Conservation (phyloP, 495 filamentous ascomycete species). For the Xylaria palmicola region DNA sequence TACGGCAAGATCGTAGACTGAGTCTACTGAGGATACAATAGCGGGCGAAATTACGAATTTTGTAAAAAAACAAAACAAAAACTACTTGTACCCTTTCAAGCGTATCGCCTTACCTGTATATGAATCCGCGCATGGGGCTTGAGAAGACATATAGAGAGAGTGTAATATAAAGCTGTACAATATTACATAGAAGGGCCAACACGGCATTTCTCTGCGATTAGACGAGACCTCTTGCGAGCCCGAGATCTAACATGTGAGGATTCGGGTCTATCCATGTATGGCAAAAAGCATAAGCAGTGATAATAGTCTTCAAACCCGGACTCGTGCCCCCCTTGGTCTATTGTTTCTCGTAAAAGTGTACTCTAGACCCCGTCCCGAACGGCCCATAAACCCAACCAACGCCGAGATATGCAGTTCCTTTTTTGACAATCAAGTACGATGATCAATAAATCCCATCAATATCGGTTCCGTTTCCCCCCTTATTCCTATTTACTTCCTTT, state of each 20-base stretch:
- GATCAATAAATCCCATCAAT: background rate
- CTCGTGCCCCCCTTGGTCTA: background rate
- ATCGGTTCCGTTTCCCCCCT: background rate
- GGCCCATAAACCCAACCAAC: slow-evolving; percentile 18
- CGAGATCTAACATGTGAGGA: background rate
- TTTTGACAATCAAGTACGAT: background rate
- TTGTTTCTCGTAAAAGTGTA: too few species aligned
- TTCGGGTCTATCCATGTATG: too few species aligned
- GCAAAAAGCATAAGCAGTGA: too few species aligned
- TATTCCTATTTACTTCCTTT: background rate
- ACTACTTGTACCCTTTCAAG: too few species aligned
- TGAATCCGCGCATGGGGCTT: slow-evolving; percentile 3
- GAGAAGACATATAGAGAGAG: slow-evolving; percentile 22
- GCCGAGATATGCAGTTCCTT: slow-evolving; percentile 32
- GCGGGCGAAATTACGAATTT: background rate
- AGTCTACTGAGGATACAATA: background rate
- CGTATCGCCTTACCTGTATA: slow-evolving; percentile 1
- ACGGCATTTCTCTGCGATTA: background rate
- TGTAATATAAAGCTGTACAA: slow-evolving; percentile 23
- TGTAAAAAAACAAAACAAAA: background rate
- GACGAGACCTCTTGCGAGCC: background rate
- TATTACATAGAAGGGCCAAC: background rate
- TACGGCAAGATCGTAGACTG: slow-evolving; percentile 61
- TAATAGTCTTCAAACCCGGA: background rate
- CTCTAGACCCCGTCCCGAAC: too few species aligned